These are phyloP conservation scores for Ambrosiella xylebori DNA, from an alignment of 2,329 filamentous ascomycete genomes.

Conservation along the genomic window DNA sequence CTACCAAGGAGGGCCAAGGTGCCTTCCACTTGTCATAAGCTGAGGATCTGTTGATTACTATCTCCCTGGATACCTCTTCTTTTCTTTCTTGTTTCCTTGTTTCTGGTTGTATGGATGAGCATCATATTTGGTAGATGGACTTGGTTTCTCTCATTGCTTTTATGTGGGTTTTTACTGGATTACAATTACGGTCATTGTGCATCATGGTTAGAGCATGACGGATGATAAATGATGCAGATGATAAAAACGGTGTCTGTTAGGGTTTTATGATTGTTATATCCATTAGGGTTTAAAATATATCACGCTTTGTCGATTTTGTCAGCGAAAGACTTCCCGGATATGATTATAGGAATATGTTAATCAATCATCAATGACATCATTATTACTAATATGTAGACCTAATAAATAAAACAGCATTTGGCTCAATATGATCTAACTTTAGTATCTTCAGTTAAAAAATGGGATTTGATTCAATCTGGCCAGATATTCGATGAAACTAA, in stretches of 20 bases:
- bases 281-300: background rate
- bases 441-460: no score
- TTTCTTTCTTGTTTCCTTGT: background rate
- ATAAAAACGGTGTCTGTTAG: background rate
- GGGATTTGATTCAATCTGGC: no score
- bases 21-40: constrained; percentile 82
- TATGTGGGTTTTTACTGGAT: no score
- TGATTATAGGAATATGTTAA: no score
- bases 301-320: background rate
- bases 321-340: background rate
- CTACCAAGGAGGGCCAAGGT: constrained; percentile 88
- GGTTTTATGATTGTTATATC: background rate
- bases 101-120: no score
- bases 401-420: no score
- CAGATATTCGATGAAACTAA: no score
- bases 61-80: background rate
- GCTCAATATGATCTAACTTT: no score
- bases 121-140: no score
- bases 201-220: background rate
- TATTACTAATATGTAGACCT: no score
- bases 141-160: no score
- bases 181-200: background rate
- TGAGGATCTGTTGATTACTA: background rate
- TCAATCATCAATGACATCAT: no score
- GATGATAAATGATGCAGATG: background rate